Percentiles rank a stretch among this genome's conserved stretches.
phyloP scores from a whole-genome alignment of 2,329 filamentous ascomycete genomes.

The Penicillium sp. region DNA sequence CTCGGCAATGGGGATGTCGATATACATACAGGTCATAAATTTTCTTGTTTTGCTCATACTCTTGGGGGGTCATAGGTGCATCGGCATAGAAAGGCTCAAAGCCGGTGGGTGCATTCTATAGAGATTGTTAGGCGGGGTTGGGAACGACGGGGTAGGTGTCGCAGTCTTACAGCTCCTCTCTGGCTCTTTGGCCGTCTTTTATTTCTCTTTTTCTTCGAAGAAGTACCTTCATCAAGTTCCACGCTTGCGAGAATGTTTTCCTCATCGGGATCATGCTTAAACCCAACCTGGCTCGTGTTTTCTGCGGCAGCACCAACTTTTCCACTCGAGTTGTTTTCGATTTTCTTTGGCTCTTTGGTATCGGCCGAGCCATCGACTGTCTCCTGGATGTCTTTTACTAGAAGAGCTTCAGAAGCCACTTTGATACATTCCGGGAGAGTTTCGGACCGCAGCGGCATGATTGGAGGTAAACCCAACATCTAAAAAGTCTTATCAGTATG shows the following conservation, averaged over 20 bases:
- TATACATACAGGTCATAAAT: conserved; percentile 65
- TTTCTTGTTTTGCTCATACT: conserved; percentile 64
- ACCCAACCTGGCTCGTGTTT: neutral
- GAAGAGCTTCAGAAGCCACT: too few relatives aligned
- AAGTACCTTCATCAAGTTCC: neutral
- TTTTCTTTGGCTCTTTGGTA: neutral
- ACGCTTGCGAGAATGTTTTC: conserved; percentile 1
- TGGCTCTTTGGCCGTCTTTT: conserved; percentile 41
- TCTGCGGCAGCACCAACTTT: neutral
- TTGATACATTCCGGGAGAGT: neutral
- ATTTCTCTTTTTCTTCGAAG: conserved; percentile 30
- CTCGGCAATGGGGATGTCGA: neutral
- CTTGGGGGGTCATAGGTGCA: conserved; percentile 68
- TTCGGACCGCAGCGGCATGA: neutral
- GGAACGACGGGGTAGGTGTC: neutral
- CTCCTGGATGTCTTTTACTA: neutral
- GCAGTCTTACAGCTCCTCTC: conserved; percentile 29
- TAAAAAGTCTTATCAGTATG: neutral
- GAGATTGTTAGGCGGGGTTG: conserved; percentile 3
- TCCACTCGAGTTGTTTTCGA: too few relatives aligned
- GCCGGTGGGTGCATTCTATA: conserved; percentile 55
- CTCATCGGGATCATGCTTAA: conserved; percentile 4
- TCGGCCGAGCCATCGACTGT: neutral
- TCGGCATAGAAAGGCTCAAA: conserved; percentile 84
- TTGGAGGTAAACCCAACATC: neutral